Evolutionary conservation across 192 early-diverging fungal genomes (phyloP).

Genomic region (Linnemannia schmuckeri): DNA sequence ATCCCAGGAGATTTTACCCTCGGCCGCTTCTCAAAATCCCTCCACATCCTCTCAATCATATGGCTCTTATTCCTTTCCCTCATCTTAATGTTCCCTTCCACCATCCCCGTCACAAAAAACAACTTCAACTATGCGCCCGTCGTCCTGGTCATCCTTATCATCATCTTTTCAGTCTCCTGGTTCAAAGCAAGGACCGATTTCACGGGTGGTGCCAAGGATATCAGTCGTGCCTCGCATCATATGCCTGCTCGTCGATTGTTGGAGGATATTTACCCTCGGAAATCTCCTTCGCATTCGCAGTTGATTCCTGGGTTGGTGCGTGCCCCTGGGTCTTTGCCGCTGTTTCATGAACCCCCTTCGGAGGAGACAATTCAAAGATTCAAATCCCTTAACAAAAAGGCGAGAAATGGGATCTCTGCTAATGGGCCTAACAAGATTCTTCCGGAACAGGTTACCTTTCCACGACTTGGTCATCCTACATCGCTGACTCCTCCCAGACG

Average conservation of each 20-base stretch:
- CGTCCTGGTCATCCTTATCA: neutral
- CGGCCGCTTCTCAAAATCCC: conserved; percentile 17
- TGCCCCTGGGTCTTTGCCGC: neutral
- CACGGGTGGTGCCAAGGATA: conserved; percentile 42
- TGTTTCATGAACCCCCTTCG: neutral
- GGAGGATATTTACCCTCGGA: conserved; percentile 12
- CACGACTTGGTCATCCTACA: neutral
- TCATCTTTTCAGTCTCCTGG: conserved; percentile 33
- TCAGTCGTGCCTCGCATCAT: conserved; percentile 37
- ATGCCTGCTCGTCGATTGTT: neutral
- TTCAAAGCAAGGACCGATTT: conserved; percentile 44
- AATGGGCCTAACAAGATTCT: neutral
- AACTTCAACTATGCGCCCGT: conserved; percentile 48
- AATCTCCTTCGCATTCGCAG: neutral
- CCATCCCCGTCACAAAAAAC: conserved; percentile 28
- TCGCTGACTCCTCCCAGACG: conserved; percentile 11
- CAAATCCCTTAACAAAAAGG: conserved; percentile 3
- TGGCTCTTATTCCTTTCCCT: conserved; percentile 29
- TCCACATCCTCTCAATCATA: conserved; percentile 26
- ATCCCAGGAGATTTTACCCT: conserved; percentile 31
- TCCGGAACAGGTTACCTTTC: neutral
- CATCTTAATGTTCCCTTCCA: conserved; percentile 24
- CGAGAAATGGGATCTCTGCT: neutral
- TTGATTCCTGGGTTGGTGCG: neutral
- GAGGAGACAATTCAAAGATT: neutral